Base-by-base conservation (phyloP, 1,284 basidiomycete species). In the Coniferiporia weirii region DNA sequence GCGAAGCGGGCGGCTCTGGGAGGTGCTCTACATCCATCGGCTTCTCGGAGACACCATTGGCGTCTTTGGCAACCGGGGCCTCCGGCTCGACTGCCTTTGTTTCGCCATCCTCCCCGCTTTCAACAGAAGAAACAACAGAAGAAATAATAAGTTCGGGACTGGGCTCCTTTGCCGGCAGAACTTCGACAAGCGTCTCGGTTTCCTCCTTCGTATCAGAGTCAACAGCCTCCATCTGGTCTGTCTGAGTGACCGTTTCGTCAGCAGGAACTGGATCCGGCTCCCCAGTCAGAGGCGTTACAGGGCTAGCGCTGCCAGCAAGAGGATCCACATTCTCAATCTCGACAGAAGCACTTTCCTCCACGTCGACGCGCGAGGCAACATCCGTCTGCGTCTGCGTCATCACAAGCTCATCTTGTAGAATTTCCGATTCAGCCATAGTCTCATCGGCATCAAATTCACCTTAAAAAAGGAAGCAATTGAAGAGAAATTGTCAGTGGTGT, bases 1-100 rank as follows among this genome's bases (percentile, higher is more conserved):
- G 79, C 13, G 82, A 82, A 27, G 76, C 75, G 27, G 82, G 79
- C 20, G 81, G 80, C 63, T 84, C 82, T 1, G 79, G 77, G 5
- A 81, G 69, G 66, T 81, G 78, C 48, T 83, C 82, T 59, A 69
- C 66, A 58, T 77, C 75, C 32, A 69, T 63, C 10, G 59, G 35
- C 53, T 62, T 58, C 20, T 62, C 61, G 27, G 54, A 54, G 45
- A 47, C 36, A 50, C 61, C 27, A 48, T 59, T 61, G 32, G 68
- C 63, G 35, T 57, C 54, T 7, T 61, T 62, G 43, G 10, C 46
- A 36, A 52, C 44, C 12, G 45, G 17, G 13, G 19, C 46, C n/a
- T 64, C 64, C 6, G 62, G 57, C 8, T 57, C 53, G 19, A 40
- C 4, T 49, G 52, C 27, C 9, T 62, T 61, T 19, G 60, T 57